Conservation (phyloP, 1,284 basidiomycete species). For the Puccinia hordei region DNA sequence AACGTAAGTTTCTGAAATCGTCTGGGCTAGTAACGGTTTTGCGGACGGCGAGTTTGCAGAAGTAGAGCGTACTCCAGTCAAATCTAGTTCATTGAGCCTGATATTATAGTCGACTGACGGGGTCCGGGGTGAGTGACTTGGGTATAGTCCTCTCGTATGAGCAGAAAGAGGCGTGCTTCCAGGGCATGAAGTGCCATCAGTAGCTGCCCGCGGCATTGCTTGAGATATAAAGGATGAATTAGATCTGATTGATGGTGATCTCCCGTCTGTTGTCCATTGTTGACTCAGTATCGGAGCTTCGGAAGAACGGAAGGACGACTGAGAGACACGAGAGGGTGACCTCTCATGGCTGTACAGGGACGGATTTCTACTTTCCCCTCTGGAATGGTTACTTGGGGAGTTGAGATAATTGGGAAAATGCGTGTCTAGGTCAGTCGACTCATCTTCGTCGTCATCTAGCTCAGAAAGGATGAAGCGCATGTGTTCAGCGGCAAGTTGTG, state of each 20-base stretch:
- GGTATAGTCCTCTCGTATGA: background rate
- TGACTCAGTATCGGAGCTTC: background rate
- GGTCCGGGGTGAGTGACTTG: background rate
- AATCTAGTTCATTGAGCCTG: background rate
- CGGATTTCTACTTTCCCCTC: background rate
- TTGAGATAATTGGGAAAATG: background rate
- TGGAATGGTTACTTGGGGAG: background rate
- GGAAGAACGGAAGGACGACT: background rate
- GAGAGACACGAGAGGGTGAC: background rate
- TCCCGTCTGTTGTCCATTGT: background rate
- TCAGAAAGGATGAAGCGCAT: slow-evolving; percentile 31
- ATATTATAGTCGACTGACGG: background rate
- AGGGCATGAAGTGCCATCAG: background rate
- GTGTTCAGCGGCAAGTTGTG: slow-evolving; percentile 26
- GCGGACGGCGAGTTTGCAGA: background rate
- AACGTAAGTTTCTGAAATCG: slow-evolving; percentile 7
- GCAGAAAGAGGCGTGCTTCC: slow-evolving; percentile 16
- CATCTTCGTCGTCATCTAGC: slow-evolving; percentile 16
- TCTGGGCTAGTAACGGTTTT: slow-evolving; percentile 11
- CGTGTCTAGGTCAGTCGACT: background rate
- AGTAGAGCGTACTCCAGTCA: background rate
- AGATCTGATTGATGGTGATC: background rate
- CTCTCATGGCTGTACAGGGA: background rate
- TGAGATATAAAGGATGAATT: background rate
- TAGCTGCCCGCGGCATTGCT: background rate